Evolutionary conservation across 257 asterid species (phyloP), one percentile per base, ranked within the genome.

Genomic region (Pogostemon cablin): DNA sequence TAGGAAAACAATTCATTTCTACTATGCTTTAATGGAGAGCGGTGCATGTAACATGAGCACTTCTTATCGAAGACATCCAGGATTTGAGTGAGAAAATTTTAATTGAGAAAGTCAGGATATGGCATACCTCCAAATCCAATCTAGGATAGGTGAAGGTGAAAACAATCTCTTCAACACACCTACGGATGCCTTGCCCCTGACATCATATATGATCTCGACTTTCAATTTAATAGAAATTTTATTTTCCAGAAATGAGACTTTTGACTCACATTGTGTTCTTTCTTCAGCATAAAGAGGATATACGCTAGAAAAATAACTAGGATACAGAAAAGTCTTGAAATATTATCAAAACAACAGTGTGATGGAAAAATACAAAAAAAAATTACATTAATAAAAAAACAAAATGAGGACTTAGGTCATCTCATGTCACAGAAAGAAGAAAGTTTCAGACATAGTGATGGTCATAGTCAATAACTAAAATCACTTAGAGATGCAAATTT

Each of bases 81-180:
- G 5, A 42, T 17, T 58, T 44, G 49, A 42, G 71, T 50, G 49
- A 35, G 49, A 43, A 50, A 44, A 11, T 34, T 15, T 15, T 9
- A 25, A 63, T 43, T 9, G 42, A 55, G 69, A 44, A 69, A 37
- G 59, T 17, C 20, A n/a, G 61, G 37, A 61, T 59, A 67, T 40
- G 46, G 72, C 79, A 53, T 69, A 93, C 99, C 95, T 89, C 98
- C 91, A 83, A 76, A 84, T 93, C 99, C 79, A 93, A 89, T 75
- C 98, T 85, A 38, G 98, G 98, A 79, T 91, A 93, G 78, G 96
- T 91, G 72, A 82, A 91, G 54, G 91, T 53, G 77, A 93, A 89
- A 47, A 87, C 90, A 67, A 93, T 89, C 86, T 93, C 98, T 81
- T 91, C 91, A 44, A 91, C 86, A 37, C 96, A 86, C 72, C 88